A percentile compares a stretch with the other conserved stretches of the same genome.
Evolutionary conservation across 2,329 filamentous ascomycete species (phyloP).

Genomic region (Cryphonectria nitschkei): DNA sequence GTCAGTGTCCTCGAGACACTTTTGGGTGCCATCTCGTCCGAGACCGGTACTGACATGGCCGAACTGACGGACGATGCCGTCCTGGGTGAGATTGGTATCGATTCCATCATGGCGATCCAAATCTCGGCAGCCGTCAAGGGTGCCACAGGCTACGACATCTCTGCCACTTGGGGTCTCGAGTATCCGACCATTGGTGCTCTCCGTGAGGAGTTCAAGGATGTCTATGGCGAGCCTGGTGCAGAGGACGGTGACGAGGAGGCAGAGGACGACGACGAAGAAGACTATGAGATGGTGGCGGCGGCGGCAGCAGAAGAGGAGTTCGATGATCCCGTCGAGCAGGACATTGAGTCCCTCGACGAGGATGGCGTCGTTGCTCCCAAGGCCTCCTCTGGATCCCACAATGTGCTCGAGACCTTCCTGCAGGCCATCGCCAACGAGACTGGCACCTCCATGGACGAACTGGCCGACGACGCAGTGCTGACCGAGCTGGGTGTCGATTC

Average conservation of each 20-base stretch:
- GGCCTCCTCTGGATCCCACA: not conserved
- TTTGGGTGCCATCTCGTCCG: conserved; percentile 23
- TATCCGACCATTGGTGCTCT: conserved; percentile 17
- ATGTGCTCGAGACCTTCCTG: conserved; percentile 25
- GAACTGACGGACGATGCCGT: conserved; percentile 30
- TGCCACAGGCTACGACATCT: conserved; percentile 21
- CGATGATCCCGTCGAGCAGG: conserved; percentile 19
- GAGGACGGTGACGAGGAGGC: conserved; percentile 4
- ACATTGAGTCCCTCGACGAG: conserved; percentile 10
- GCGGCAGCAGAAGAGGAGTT: conserved; percentile 12
- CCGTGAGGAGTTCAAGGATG: conserved; percentile 18
- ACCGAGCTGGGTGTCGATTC: conserved; percentile 36
- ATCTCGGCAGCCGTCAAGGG: conserved; percentile 27
- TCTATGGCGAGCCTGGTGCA: conserved; percentile 15
- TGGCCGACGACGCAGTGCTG: conserved; percentile 31
- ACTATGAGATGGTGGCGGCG: conserved; percentile 13
- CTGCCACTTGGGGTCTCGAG: conserved; percentile 20
- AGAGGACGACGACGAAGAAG: conserved; percentile 10
- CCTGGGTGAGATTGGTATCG: conserved; percentile 37
- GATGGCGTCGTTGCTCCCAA: conserved; percentile 6
- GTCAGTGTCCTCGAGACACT: conserved; percentile 19
- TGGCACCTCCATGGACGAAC: conserved; percentile 30
- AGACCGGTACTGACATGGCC: conserved; percentile 27
- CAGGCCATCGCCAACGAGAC: conserved; percentile 33
- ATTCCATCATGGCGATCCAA: conserved; percentile 36